A percentile compares a stretch with the other conserved stretches of the same genome.
Conservation (phyloP, 768 basidiomycete genomes). For the Boletellus emodensis region DNA sequence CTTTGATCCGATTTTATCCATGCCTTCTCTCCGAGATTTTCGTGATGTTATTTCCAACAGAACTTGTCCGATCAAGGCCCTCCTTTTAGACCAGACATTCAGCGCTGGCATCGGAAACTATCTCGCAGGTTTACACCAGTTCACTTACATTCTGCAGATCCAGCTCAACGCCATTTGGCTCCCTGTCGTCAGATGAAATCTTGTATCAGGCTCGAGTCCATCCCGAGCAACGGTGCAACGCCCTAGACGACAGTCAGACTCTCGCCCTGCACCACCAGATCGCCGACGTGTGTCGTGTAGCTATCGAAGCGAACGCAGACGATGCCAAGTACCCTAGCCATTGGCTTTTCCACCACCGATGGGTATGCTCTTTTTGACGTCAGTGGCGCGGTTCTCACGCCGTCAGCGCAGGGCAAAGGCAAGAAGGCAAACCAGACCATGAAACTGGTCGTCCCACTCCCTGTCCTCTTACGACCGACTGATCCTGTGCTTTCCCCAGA, state of each 20-base stretch:
- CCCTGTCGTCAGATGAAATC: slow-evolving; percentile 51
- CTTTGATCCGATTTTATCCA: slow-evolving; percentile 71
- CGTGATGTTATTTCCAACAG: slow-evolving; percentile 45
- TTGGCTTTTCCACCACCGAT: slow-evolving; percentile 68
- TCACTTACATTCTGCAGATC: not conserved
- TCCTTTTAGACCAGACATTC: slow-evolving; percentile 78
- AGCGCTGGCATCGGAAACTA: slow-evolving; percentile 81
- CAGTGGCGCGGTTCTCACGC: slow-evolving; percentile 10
- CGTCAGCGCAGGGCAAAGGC: slow-evolving; percentile 48
- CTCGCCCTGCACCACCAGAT: slow-evolving; percentile 50
- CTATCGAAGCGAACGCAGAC: slow-evolving; percentile 70
- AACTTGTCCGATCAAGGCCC: slow-evolving; percentile 64
- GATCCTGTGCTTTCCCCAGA: slow-evolving; percentile 37
- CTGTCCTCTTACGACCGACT: not conserved
- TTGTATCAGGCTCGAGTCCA: slow-evolving; percentile 72
- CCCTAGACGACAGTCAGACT: slow-evolving; percentile 48
- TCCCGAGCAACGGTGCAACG: slow-evolving; percentile 63
- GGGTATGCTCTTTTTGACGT: slow-evolving; percentile 38
- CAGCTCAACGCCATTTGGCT: not conserved
- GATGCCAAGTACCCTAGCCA: slow-evolving; percentile 58
- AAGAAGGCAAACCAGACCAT: slow-evolving; percentile 47
- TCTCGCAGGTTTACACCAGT: slow-evolving; percentile 54
- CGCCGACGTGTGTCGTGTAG: slow-evolving; percentile 50
- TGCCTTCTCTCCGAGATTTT: slow-evolving; percentile 58
- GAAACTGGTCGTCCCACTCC: slow-evolving; percentile 39